These are phyloP conservation scores for Fusarium sp. DNA, from an alignment of 2,329 filamentous ascomycete genomes.

Conservation along the genomic window DNA sequence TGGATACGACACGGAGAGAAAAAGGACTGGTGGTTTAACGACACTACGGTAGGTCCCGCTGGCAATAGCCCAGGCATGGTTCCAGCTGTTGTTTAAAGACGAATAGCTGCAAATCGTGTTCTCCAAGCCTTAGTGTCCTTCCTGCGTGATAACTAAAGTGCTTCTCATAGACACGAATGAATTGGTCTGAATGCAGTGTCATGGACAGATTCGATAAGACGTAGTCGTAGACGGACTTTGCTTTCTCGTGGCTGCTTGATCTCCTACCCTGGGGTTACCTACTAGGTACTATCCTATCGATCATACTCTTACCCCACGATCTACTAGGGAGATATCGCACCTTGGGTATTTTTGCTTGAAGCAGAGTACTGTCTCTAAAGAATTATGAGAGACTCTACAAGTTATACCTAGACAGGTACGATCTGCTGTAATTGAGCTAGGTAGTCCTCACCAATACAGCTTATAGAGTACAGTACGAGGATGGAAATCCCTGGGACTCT, in stretches of 20 bases:
- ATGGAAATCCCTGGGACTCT: conserved; percentile 16
- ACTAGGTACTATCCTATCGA: neutral
- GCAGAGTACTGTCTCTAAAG: neutral
- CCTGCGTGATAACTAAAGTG: neutral
- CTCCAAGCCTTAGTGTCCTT: neutral
- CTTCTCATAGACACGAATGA: no score
- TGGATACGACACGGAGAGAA: conserved; percentile 29
- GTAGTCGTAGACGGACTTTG: neutral
- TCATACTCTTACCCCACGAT: conserved; percentile 44
- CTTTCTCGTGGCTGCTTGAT: conserved; percentile 28
- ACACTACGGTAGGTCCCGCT: conserved; percentile 28
- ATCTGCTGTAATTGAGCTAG: neutral
- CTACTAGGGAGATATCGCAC: conserved; percentile 14
- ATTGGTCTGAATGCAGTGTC: neutral
- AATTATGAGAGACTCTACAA: neutral
- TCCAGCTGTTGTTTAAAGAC: neutral
- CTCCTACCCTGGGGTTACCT: conserved; percentile 13
- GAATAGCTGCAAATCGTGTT: neutral
- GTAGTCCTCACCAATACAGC: neutral
- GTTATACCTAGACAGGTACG: neutral
- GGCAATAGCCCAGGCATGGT: conserved; percentile 2
- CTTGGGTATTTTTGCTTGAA: neutral
- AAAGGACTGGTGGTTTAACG: conserved; percentile 8
- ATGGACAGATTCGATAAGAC: neutral
- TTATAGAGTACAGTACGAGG: neutral